Conservation (phyloP, 371 early-diverging fungal species). For the Mortierella sp. region DNA sequence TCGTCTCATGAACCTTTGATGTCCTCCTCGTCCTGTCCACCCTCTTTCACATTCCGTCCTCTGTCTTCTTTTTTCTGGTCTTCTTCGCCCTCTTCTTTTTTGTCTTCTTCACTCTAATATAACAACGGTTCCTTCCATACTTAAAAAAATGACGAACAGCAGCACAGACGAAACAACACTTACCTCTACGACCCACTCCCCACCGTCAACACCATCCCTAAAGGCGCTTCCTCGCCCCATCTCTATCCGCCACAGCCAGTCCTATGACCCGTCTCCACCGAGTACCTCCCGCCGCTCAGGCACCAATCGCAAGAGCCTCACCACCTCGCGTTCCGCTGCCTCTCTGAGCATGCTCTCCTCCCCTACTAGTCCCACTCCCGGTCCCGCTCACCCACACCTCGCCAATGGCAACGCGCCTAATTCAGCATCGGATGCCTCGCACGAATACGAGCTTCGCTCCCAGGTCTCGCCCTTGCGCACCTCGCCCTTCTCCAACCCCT, state of each 20-base stretch:
- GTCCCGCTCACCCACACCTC: not conserved
- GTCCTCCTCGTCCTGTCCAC: not conserved
- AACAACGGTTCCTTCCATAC: not conserved
- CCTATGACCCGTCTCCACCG: slow-evolving; percentile 36
- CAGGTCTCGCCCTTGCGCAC: slow-evolving; percentile 18
- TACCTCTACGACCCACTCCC: slow-evolving; percentile 14
- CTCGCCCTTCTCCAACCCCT: slow-evolving; percentile 43
- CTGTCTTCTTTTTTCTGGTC: not conserved
- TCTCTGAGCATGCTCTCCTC: slow-evolving; percentile 32
- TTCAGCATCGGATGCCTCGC: not conserved
- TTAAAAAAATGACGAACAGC: slow-evolving; percentile 29
- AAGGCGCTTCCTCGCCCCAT: slow-evolving; percentile 47
- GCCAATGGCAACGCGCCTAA: slow-evolving; percentile 4
- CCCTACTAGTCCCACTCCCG: not conserved
- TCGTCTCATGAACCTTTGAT: slow-evolving; percentile 19
- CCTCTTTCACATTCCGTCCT: not conserved
- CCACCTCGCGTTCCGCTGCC: slow-evolving; percentile 23
- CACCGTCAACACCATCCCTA: slow-evolving; percentile 7
- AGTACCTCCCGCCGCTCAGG: slow-evolving; percentile 12
- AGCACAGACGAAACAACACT: slow-evolving; percentile 21
- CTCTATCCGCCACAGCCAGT: slow-evolving; percentile 52
- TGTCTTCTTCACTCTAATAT: not conserved
- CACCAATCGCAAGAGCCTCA: slow-evolving; percentile 16
- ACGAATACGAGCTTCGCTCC: slow-evolving; percentile 18
- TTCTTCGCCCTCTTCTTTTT: not conserved